Conservation (phyloP, 306 rosid species). For the Lathyrus aphaca region DNA sequence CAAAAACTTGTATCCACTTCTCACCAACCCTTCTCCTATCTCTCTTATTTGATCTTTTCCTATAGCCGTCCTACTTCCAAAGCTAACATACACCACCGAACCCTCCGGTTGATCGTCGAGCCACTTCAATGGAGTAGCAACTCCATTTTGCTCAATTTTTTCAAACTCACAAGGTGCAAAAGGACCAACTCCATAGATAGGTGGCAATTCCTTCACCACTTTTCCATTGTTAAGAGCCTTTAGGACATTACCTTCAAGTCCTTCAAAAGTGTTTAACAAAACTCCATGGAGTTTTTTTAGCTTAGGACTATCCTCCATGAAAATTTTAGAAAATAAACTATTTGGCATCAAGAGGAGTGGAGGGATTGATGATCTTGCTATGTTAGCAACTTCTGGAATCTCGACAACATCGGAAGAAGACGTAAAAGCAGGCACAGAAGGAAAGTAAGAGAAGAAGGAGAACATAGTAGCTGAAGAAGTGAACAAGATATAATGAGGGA, state of each 20-base stretch:
- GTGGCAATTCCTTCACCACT: slow-evolving; percentile 40
- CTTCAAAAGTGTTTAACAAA: slow-evolving; percentile 50
- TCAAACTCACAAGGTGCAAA: slow-evolving; percentile 56
- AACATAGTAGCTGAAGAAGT: slow-evolving; percentile 54
- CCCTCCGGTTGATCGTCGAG: slow-evolving; percentile 45
- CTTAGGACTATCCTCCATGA: slow-evolving; percentile 41
- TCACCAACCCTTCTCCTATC: slow-evolving; percentile 52
- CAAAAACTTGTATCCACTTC: slow-evolving; percentile 53
- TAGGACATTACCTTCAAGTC: slow-evolving; percentile 40
- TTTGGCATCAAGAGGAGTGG: slow-evolving; percentile 34
- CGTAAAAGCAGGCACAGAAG: neutral
- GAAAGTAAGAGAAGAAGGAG: slow-evolving; percentile 46
- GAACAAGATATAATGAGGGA: slow-evolving; percentile 52
- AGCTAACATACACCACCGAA: slow-evolving; percentile 60
- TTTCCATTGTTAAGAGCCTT: slow-evolving; percentile 44
- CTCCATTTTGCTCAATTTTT: neutral
- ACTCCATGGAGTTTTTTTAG: slow-evolving; percentile 46
- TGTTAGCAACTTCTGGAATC: slow-evolving; percentile 37
- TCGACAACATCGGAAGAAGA: neutral
- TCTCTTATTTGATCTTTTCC: slow-evolving; percentile 56
- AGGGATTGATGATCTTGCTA: slow-evolving; percentile 57
- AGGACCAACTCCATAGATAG: slow-evolving; percentile 56
- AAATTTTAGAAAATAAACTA: slow-evolving; percentile 25
- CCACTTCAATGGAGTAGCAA: slow-evolving; percentile 34
- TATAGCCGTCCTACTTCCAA: slow-evolving; percentile 55